phyloP scores from a whole-genome alignment of 257 asterid genomes.

The Lithospermum erythrorhizon region DNA sequence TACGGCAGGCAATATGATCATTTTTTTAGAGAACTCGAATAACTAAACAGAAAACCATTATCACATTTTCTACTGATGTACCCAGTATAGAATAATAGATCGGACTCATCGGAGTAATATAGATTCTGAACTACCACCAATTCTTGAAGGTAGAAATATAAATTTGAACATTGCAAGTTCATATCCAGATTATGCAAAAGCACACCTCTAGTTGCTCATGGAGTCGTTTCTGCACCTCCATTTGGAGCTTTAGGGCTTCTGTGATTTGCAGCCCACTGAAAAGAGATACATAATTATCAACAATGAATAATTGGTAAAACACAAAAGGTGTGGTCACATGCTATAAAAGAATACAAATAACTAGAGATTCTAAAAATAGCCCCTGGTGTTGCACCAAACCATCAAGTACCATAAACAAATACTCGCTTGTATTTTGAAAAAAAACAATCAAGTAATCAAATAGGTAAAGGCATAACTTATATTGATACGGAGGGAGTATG shows the following conservation, averaged over 20 bases:
- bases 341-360: too few relatives aligned
- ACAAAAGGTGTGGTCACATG: background rate
- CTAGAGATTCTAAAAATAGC: background rate
- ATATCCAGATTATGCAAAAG: conserved; percentile 4
- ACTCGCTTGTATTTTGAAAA: too few relatives aligned
- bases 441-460: too few relatives aligned
- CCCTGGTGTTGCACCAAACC: background rate
- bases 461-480: too few relatives aligned
- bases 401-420: background rate
- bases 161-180: background rate
- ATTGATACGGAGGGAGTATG: too few relatives aligned
- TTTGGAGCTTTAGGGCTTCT: conserved; percentile 95
- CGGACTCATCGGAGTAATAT: background rate
- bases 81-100: background rate
- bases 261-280: conserved; percentile 84
- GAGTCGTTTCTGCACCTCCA: conserved; percentile 98
- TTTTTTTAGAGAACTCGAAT: background rate
- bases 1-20: background rate
- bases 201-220: conserved; percentile 97
- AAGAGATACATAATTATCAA: conserved; percentile 1
- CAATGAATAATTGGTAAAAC: background rate
- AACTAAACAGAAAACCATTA: background rate
- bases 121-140: too few relatives aligned
- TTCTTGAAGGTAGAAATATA: background rate
- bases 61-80: background rate